Percentiles rank a stretch among this genome's conserved stretches.
Evolutionary conservation across 1,284 basidiomycete genomes (phyloP).

Genomic region (Apiotrichum porosum): DNA sequence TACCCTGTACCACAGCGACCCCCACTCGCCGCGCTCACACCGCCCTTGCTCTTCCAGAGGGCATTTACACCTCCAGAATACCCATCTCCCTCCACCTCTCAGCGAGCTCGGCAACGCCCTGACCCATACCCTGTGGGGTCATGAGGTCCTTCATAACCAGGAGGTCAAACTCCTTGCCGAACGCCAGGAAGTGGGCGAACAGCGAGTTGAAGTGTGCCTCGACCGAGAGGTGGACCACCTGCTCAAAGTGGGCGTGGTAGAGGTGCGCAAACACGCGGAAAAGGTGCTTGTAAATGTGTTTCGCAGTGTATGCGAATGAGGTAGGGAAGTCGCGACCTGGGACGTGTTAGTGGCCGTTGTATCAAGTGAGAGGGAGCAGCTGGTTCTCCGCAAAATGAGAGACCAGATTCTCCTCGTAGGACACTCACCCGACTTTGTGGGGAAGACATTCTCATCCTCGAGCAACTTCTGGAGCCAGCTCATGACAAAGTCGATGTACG

Average conservation of each 20-base stretch:
- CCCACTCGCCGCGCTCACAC: background rate
- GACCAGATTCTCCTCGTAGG: background rate
- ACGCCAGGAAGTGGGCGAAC: conserved; percentile 94
- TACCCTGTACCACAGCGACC: background rate
- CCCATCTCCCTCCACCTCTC: conserved; percentile 85
- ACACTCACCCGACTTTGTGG: conserved; percentile 82
- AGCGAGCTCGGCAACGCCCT: conserved; percentile 70
- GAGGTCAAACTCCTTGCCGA: conserved; percentile 75
- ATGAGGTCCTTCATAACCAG: conserved; percentile 72
- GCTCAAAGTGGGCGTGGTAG: conserved; percentile 90
- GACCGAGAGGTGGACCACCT: conserved; percentile 84
- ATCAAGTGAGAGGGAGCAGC: too few relatives aligned
- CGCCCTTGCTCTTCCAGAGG: background rate
- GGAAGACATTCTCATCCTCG: conserved; percentile 88
- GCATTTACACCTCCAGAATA: conserved; percentile 56
- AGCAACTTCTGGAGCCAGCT: conserved; percentile 94
- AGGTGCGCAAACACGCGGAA: conserved; percentile 96
- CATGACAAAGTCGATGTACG: conserved; percentile 99
- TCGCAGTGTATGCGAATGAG: conserved; percentile 84
- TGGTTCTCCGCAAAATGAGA: background rate
- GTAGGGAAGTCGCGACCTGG: conserved; percentile 84
- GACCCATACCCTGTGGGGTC: conserved; percentile 50
- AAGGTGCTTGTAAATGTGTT: conserved; percentile 95
- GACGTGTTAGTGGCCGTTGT: conserved; percentile 5
- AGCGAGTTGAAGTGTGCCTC: conserved; percentile 98